These are phyloP conservation scores for Fraxinus greggii DNA, from an alignment of 305 asterid genomes.

Conservation along the genomic window DNA sequence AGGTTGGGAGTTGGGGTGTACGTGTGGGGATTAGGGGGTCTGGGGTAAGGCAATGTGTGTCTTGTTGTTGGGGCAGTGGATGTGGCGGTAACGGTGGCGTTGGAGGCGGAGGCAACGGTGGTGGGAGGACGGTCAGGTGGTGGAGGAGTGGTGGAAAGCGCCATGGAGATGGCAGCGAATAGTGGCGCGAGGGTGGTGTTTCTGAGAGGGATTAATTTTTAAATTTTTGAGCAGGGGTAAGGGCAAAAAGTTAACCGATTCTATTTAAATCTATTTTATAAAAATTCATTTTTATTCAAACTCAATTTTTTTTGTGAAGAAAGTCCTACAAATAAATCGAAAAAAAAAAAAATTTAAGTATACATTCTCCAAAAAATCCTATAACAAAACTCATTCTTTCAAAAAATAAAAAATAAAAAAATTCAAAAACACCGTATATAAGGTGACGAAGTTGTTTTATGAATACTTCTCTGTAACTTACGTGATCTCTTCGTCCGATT, in stretches of 20 bases:
- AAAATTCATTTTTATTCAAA: too few species aligned
- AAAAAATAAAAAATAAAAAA: too few species aligned
- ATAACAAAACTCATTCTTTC: too few species aligned
- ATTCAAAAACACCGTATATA: too few species aligned
- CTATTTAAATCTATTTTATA: too few species aligned
- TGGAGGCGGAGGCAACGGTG: neutral
- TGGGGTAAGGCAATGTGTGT: slow-evolving; percentile 46
- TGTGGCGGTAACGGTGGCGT: slow-evolving; percentile 21
- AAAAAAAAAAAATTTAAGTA: too few species aligned
- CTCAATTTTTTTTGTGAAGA: too few species aligned
- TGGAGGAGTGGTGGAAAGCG: slow-evolving; percentile 52
- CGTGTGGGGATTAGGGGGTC: slow-evolving; percentile 36
- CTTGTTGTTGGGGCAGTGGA: slow-evolving; percentile 27
- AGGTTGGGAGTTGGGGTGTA: neutral
- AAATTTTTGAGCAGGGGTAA: neutral
- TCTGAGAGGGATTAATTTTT: slow-evolving; percentile 16
- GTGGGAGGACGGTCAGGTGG: slow-evolving; percentile 30
- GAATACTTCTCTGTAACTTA: neutral
- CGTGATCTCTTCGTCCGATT: neutral
- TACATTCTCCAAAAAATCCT: too few species aligned
- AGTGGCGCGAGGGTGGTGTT: slow-evolving; percentile 39
- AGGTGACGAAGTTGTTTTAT: neutral
- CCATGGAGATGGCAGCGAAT: slow-evolving; percentile 31
- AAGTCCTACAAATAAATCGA: too few species aligned
- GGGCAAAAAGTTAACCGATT: neutral